Conservation (phyloP, 2,329 filamentous ascomycete genomes). For the Botryotinia convoluta region DNA sequence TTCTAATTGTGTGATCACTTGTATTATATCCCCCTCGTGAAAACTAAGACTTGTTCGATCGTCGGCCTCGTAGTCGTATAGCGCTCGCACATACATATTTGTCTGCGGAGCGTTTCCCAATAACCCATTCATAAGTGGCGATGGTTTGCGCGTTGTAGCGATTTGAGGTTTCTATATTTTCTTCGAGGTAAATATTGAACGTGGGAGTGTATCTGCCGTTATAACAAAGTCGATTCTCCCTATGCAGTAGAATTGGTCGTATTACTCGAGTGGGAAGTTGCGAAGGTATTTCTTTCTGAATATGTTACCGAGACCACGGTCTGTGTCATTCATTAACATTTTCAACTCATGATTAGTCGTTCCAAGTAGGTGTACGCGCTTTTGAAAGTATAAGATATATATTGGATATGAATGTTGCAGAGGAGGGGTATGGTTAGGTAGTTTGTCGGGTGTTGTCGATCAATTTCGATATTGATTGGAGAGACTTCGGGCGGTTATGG, state of each 20-base stretch:
- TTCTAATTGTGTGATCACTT: slow-evolving; percentile 96
- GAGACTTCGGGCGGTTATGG: slow-evolving; percentile 20
- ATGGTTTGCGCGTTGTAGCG: slow-evolving; percentile 32
- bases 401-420: neutral
- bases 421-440: slow-evolving; percentile 16
- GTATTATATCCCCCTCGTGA: slow-evolving; percentile 93
- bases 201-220: slow-evolving; percentile 25
- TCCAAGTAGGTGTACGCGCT: slow-evolving; percentile 9
- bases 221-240: slow-evolving; percentile 22
- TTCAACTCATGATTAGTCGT: slow-evolving; percentile 21
- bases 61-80: slow-evolving; percentile 98
- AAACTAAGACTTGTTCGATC: slow-evolving; percentile 97
- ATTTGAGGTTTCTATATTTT: slow-evolving; percentile 24
- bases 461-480: slow-evolving; percentile 11
- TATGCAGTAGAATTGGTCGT: slow-evolving; percentile 23
- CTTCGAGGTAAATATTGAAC: slow-evolving; percentile 21
- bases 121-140: slow-evolving; percentile 57
- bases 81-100: slow-evolving; percentile 86
- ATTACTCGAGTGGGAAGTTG: slow-evolving; percentile 20
- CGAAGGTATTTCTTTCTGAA: slow-evolving; percentile 17
- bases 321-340: slow-evolving; percentile 23
- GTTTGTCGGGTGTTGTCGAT: slow-evolving; percentile 14
- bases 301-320: slow-evolving; percentile 18
- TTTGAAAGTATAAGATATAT: slow-evolving; percentile 8
- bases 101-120: slow-evolving; percentile 58